Base-by-base conservation (phyloP, 768 basidiomycete genomes). In the Guyanaporus albipodus region DNA sequence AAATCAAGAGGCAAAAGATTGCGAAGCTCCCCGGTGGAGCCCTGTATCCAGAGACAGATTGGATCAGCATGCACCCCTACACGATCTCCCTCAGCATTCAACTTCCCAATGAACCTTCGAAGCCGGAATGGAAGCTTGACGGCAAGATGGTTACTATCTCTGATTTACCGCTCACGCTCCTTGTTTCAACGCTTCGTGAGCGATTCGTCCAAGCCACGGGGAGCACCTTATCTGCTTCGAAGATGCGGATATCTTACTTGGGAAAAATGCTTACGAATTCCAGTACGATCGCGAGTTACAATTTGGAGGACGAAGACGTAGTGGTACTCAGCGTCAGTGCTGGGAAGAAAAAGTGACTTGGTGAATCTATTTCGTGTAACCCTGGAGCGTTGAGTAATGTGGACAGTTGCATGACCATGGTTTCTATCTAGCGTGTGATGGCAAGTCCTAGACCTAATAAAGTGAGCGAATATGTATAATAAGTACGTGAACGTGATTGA, bases 81-180 rank as follows among this genome's bases (percentile, higher is more conserved):
- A 87, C 95, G 11, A 90, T 98, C 58, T 84, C 85, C 21, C 75
- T 99, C 37, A 75, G 76, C 27, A 74, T 98, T 4, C 91, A 94
- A 62, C 73, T 99, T 53, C 93, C 95, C 2, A 75, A 71, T 43
- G 84, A 93, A 57, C 70, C 85, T 1, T 80, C 83, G 27, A 92
- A 89, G 63, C 85, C 93, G 0, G 94, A 95, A 67, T 95, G 89
- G 90, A 93, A 95, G 60, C 73, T 96, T 44, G 82, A 95, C 59
- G 94, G 93, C 0, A 76, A 74, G 42, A 70, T 82, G 32, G 80
- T 93, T 48, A 82, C 81, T 9, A 75, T 99, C 47, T 77, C 82
- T 1, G 91, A 96, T 47, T 68, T 97, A 26, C 88, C 91, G 9
- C 76, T 96, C 58, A 91, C 79, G 46, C 69, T 91, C 36, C 70